phyloP scores from a whole-genome alignment of 768 basidiomycete species.

The Lactifluus subvellereus region DNA sequence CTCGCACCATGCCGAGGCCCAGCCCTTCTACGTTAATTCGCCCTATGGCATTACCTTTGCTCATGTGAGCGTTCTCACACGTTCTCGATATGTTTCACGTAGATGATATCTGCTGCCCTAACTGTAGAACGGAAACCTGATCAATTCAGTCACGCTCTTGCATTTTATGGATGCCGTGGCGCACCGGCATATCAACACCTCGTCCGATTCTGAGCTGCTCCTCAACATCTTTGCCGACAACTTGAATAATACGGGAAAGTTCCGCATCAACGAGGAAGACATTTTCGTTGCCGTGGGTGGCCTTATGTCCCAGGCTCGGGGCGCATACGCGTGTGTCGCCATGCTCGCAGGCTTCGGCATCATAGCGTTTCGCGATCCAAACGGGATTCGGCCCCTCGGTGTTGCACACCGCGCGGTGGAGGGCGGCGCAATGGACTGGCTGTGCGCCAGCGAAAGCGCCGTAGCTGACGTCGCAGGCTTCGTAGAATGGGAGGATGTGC shows the following conservation, averaged over 20 bases:
- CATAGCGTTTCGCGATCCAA: constrained; percentile 96
- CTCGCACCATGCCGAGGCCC: constrained; percentile 94
- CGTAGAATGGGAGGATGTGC: constrained; percentile 87
- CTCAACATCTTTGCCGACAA: constrained; percentile 98
- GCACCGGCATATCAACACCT: constrained; percentile 98
- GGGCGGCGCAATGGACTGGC: constrained; percentile 70
- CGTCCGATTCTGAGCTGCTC: constrained; percentile 94
- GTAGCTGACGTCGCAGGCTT: constrained; percentile 94
- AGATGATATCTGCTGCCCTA: neutral
- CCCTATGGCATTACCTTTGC: constrained; percentile 98
- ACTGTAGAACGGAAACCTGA: constrained; percentile 91
- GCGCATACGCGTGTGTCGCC: constrained; percentile 96
- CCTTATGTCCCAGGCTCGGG: constrained; percentile 82
- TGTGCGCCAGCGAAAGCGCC: constrained; percentile 93
- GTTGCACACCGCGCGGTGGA: constrained; percentile 62
- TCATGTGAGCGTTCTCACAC: constrained; percentile 54
- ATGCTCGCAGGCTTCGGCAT: constrained; percentile 99
- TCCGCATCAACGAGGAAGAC: constrained; percentile 99
- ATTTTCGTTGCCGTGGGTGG: constrained; percentile 92
- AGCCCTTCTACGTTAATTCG: constrained; percentile 99
- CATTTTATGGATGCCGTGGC: constrained; percentile 94
- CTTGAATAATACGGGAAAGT: constrained; percentile 96
- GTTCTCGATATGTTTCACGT: constrained; percentile 5
- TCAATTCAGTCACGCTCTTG: constrained; percentile 83
- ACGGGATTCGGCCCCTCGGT: constrained; percentile 92